Percentiles rank a stretch among this genome's conserved stretches.
These are phyloP conservation scores for Hibiscus trionum DNA, from an alignment of 345 rosid genomes.

Conservation along the genomic window DNA sequence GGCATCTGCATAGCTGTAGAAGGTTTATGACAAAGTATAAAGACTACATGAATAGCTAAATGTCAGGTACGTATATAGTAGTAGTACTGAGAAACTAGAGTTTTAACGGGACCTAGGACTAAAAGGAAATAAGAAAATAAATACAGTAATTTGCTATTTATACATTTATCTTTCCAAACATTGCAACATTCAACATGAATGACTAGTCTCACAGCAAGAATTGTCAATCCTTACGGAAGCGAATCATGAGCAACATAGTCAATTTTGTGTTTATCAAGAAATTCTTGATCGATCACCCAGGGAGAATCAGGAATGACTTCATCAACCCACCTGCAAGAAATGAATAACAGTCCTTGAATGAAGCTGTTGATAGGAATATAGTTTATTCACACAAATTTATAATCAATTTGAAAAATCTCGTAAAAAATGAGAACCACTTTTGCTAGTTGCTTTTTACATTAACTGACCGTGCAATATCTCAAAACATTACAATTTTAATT, in stretches of 20 bases:
- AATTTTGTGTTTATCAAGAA: slow-evolving; percentile 69
- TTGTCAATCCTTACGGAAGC: slow-evolving; percentile 58
- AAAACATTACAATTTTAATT: background rate
- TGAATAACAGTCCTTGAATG: background rate
- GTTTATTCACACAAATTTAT: background rate
- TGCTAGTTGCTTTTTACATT: no score
- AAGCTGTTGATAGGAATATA: background rate
- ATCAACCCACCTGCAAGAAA: slow-evolving; percentile 77
- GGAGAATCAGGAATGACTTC: slow-evolving; percentile 92
- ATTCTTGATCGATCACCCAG: slow-evolving; percentile 79
- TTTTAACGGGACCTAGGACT: background rate
- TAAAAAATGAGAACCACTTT: no score
- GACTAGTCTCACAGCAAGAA: background rate
- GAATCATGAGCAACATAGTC: slow-evolving; percentile 91
- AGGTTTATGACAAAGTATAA: background rate
- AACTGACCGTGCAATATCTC: no score
- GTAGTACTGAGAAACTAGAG: background rate
- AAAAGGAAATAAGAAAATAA: background rate
- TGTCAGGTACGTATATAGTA: background rate
- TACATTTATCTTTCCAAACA: background rate
- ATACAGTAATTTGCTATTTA: background rate
- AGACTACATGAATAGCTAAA: background rate
- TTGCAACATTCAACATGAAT: background rate
- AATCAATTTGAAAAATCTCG: no score
- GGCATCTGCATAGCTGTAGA: slow-evolving; percentile 71